phyloP scores from a whole-genome alignment of 2,329 filamentous ascomycete genomes.

The Pseudocercospora vitis region DNA sequence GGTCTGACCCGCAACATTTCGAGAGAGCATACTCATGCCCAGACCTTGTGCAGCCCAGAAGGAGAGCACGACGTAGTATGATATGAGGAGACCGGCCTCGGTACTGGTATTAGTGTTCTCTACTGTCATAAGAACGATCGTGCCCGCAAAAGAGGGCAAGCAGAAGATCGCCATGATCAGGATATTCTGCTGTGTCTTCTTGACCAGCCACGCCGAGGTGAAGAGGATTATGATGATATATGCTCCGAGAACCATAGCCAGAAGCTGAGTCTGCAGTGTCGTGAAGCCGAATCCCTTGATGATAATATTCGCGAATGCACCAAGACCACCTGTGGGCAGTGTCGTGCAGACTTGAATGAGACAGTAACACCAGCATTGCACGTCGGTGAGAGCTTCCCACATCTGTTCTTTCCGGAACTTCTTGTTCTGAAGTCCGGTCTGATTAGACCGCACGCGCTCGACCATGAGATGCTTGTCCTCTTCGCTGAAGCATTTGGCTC shows the following conservation, averaged over 20 bases:
- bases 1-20: constrained; percentile 71
- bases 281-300: constrained; percentile 69
- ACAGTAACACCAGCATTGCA: constrained; percentile 52
- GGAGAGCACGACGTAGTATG: constrained; percentile 73
- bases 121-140: constrained; percentile 70
- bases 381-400: constrained; percentile 61
- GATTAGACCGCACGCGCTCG: constrained; percentile 48
- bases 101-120: constrained; percentile 58
- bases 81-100: constrained; percentile 67
- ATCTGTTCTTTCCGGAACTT: constrained; percentile 56
- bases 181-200: constrained; percentile 68
- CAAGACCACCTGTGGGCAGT: constrained; percentile 69
- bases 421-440: constrained; percentile 50
- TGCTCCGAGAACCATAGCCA: constrained; percentile 72
- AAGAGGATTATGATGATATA: constrained; percentile 72
- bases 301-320: constrained; percentile 72
- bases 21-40: constrained; percentile 35
- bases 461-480: constrained; percentile 58
- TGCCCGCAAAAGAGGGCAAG: constrained; percentile 69
- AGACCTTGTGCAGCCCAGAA: constrained; percentile 66
- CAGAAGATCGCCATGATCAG: constrained; percentile 65
- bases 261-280: constrained; percentile 66
- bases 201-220: constrained; percentile 65
- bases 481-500: constrained; percentile 67
- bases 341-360: constrained; percentile 68